These are phyloP conservation scores for Fraxinus cuspidata DNA, from an alignment of 257 asterid species.

Conservation along the genomic window DNA sequence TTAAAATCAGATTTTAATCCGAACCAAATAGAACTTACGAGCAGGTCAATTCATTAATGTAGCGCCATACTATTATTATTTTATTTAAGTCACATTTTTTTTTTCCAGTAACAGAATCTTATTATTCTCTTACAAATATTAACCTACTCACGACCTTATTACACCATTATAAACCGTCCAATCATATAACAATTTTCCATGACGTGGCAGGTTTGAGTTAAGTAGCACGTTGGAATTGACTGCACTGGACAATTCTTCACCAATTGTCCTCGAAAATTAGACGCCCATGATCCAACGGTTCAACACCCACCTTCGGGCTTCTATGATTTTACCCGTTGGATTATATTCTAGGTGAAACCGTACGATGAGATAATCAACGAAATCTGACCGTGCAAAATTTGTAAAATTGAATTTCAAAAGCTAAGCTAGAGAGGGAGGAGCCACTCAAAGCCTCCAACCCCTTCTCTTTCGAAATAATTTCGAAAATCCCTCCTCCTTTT, in stretches of 20 bases:
- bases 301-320: background rate
- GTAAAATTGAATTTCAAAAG: slow-evolving; percentile 90
- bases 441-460: slow-evolving; percentile 31
- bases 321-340: slow-evolving; percentile 60
- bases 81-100: background rate
- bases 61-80: slow-evolving; percentile 39
- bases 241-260: slow-evolving; percentile 12
- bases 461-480: slow-evolving; percentile 13
- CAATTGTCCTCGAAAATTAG: slow-evolving; percentile 13
- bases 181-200: background rate
- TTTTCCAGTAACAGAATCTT: slow-evolving; percentile 31
- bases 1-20: no score
- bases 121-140: background rate
- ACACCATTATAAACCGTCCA: slow-evolving; percentile 1
- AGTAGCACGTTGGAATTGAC: slow-evolving; percentile 8
- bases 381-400: slow-evolving; percentile 52
- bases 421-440: slow-evolving; percentile 80
- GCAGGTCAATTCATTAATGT: slow-evolving; percentile 43
- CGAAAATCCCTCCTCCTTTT: slow-evolving; percentile 31
- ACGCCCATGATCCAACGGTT: slow-evolving; percentile 38
- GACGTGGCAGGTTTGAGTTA: slow-evolving; percentile 13
- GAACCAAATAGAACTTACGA: no score
- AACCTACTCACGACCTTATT: slow-evolving; percentile 25
- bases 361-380: slow-evolving; percentile 33
- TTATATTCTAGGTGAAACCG: slow-evolving; percentile 30